Evolutionary conservation across 23 red algal genomes (phyloP).

Genomic region (Gracilaria gracilis): DNA sequence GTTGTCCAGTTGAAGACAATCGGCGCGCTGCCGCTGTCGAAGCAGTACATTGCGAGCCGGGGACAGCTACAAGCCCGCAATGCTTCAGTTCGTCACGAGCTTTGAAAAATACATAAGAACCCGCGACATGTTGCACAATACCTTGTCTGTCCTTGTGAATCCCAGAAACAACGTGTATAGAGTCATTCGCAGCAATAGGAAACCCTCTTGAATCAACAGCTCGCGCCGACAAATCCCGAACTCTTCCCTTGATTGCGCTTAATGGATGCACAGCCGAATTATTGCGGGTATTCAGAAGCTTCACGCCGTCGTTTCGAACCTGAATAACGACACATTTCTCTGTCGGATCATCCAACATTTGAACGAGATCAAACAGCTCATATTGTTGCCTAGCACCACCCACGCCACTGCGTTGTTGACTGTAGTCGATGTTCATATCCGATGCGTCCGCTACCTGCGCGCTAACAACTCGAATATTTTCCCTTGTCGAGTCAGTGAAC

Average conservation of each 20-base stretch:
- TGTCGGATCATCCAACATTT: conserved; percentile 70
- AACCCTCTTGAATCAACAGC: conserved; percentile 85
- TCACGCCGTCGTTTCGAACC: conserved; percentile 74
- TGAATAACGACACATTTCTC: conserved; percentile 84
- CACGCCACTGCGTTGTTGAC: conserved; percentile 1
- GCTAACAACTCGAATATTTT: conserved; percentile 82
- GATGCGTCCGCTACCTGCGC: conserved; percentile 71
- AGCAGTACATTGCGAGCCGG: conserved; percentile 39
- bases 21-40: conserved; percentile 66
- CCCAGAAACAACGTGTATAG: conserved; percentile 87
- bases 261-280: conserved; percentile 59
- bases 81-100: conserved; percentile 88
- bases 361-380: conserved; percentile 94
- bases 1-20: conserved; percentile 51
- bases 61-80: conserved; percentile 79
- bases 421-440: conserved; percentile 66
- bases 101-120: conserved; percentile 84
- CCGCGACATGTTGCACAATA: conserved; percentile 79
- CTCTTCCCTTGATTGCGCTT: conserved; percentile 73
- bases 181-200: conserved; percentile 79
- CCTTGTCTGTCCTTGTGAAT: conserved; percentile 78
- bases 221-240: conserved; percentile 44
- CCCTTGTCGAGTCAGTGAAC: conserved; percentile 83
- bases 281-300: conserved; percentile 74
- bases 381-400: conserved; percentile 35